These are phyloP conservation scores for Mortierella antarctica DNA, from an alignment of 192 early-diverging fungal species.

Conservation along the genomic window DNA sequence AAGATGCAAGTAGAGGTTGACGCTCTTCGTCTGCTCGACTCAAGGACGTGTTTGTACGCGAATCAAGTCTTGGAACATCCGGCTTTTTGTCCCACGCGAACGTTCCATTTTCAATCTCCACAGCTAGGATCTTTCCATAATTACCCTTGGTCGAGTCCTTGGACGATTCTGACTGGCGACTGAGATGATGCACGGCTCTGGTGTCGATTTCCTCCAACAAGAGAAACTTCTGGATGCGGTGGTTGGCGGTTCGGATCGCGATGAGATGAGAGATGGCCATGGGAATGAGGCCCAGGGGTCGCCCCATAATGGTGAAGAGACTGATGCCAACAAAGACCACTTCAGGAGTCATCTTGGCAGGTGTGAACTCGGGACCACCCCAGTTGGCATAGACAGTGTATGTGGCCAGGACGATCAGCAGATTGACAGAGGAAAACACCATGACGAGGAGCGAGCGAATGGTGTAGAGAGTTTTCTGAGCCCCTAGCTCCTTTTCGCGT, in stretches of 20 bases:
- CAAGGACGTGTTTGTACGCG: background rate
- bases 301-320: conserved; percentile 69
- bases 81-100: conserved; percentile 26
- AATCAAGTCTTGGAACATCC: background rate
- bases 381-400: conserved; percentile 33
- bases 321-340: conserved; percentile 74
- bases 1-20: conserved; percentile 14
- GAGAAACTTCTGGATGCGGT: conserved; percentile 59
- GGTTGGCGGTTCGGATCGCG: conserved; percentile 63
- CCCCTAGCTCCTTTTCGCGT: conserved; percentile 17
- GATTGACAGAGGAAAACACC: conserved; percentile 36
- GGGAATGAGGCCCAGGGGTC: conserved; percentile 64
- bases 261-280: conserved; percentile 65
- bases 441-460: conserved; percentile 18
- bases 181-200: background rate
- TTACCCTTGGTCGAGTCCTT: background rate
- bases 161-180: background rate
- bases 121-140: conserved; percentile 1
- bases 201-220: conserved; percentile 43
- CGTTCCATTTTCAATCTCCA: conserved; percentile 33
- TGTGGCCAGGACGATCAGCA: conserved; percentile 30
- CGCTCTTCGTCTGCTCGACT: conserved; percentile 14
- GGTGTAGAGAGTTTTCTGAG: conserved; percentile 17
- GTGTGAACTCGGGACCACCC: conserved; percentile 35
- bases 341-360: conserved; percentile 34